Base-by-base conservation (phyloP, 1,284 basidiomycete species). In the Ganoderma boninense region DNA sequence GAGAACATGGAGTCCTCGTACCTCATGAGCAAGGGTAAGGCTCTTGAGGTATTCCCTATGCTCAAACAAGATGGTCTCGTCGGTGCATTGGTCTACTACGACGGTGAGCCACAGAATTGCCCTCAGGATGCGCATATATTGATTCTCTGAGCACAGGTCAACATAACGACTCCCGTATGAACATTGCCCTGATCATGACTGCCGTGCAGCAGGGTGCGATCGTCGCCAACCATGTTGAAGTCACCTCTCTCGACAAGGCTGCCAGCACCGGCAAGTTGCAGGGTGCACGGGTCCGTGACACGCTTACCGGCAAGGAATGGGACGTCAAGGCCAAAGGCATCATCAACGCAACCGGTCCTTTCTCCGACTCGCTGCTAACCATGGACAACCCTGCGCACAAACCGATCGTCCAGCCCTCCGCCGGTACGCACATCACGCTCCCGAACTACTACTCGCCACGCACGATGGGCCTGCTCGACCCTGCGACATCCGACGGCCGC, bases 141-240 rank as follows among this genome's bases (percentile, higher is more conserved):
- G 14, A 62, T 40, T 16, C 4, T 35, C 10, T 29, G 18, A 23
- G 38, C n/a, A 10, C 66, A 95, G 94, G 97, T 65, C 97, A 98
- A 85, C 97, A 99, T 84, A 99, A 98, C 78, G 97, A 99, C 79
- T 94, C 97, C 6, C 90, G 97, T 46, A 99, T 99, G 97, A 99
- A 99, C 83, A 91, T 98, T 67, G 96, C 97, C 1, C 87, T 97
- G 65, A 87, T 97, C 76, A 91, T 98, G 90, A 98, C 95, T 6
- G 97, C 97, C 10, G 95, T 98, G 57, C 95, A 96, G 78, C 92
- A 96, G 72, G 97, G 97, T 54, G 97, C 97, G 1, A 89, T 91
- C 7, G 92, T 94, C 14, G 92, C 93, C 62, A 99, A 99, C 85
- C 95, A 99, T 83, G 92, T 91, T 78, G 94, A 97, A 78, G 96